Percentiles rank a stretch among this genome's conserved stretches.
Conservation (phyloP, 345 rosid genomes). For the Cochlearia excelsa region DNA sequence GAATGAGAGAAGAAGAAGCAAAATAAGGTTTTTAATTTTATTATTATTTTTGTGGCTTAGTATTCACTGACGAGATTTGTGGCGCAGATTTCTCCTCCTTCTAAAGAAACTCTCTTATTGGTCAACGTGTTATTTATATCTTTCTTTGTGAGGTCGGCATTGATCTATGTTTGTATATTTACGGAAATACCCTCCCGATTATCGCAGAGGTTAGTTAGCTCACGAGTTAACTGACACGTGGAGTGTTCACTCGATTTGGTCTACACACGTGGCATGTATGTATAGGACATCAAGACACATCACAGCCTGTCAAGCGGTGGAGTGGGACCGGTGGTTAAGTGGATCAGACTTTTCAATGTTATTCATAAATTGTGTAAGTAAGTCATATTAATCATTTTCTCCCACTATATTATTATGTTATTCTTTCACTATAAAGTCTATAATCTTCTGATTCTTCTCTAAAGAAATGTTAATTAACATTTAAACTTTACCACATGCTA, state of each 20-base stretch:
- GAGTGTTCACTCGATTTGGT: slow-evolving; percentile 1
- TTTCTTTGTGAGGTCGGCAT: slow-evolving; percentile 31
- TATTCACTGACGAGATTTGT: slow-evolving; percentile 20
- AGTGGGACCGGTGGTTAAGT: slow-evolving; percentile 22
- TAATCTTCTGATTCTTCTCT: too few relatives aligned
- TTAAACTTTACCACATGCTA: too few relatives aligned
- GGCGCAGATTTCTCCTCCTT: slow-evolving; percentile 34
- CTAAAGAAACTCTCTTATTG: slow-evolving; percentile 34
- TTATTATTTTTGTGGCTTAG: not conserved
- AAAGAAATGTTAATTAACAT: too few relatives aligned
- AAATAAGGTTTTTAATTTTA: too few relatives aligned
- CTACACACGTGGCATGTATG: slow-evolving; percentile 10
- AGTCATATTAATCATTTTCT: too few relatives aligned
- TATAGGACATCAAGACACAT: slow-evolving; percentile 30
- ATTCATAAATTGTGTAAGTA: too few relatives aligned
- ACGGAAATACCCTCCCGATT: slow-evolving; percentile 24
- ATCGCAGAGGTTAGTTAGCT: not conserved
- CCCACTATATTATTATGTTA: too few relatives aligned
- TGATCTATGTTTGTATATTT: not conserved
- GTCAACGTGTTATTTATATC: slow-evolving; percentile 33
- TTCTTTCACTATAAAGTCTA: too few relatives aligned
- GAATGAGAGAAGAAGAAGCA: too few relatives aligned
- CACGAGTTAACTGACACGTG: slow-evolving; percentile 19
- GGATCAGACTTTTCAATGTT: too few relatives aligned
- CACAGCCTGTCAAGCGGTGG: slow-evolving; percentile 31